Conservation (phyloP, 1,139 yeast species). For the Lodderomyces theae region DNA sequence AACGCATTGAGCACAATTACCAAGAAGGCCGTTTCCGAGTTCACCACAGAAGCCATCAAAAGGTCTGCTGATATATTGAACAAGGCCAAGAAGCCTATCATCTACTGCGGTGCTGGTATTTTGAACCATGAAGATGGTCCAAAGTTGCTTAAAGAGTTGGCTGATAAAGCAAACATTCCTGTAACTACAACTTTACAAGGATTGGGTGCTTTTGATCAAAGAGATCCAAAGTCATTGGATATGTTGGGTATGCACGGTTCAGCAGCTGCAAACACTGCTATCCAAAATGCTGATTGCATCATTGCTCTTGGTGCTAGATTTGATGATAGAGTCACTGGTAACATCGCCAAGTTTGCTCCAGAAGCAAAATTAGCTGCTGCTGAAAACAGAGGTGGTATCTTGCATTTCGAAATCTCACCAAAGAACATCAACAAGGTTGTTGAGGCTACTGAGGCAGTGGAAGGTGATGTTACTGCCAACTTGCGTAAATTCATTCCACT, state of each 20-base stretch:
- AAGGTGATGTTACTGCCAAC: slow-evolving; percentile 89
- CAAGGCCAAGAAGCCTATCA: slow-evolving; percentile 79
- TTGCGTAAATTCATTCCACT: slow-evolving; percentile 71
- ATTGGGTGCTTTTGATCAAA: slow-evolving; percentile 91
- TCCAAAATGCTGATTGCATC: slow-evolving; percentile 90
- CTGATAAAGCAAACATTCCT: slow-evolving; percentile 90
- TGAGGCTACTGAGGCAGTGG: slow-evolving; percentile 94
- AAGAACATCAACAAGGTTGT: slow-evolving; percentile 97
- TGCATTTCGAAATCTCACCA: slow-evolving; percentile 94
- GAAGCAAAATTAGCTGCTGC: slow-evolving; percentile 84
- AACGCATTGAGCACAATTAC: slow-evolving; percentile 72
- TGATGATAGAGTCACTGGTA: slow-evolving; percentile 96
- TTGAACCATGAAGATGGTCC: slow-evolving; percentile 83
- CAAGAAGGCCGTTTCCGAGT: slow-evolving; percentile 68
- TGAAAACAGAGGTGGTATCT: slow-evolving; percentile 90
- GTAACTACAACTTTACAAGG: slow-evolving; percentile 96
- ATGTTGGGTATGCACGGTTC: slow-evolving; percentile 99
- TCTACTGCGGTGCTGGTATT: slow-evolving; percentile 92
- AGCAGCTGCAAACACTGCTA: slow-evolving; percentile 91
- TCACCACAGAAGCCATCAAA: slow-evolving; percentile 69
- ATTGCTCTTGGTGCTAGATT: slow-evolving; percentile 95
- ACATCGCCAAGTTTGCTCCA: slow-evolving; percentile 86
- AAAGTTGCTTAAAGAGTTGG: slow-evolving; percentile 68
- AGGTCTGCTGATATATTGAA: slow-evolving; percentile 79
- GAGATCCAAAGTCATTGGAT: slow-evolving; percentile 84